Evolutionary conservation across 345 rosid genomes (phyloP), one percentile per base, ranked within the genome.

Genomic region (Eucalyptus pumila): DNA sequence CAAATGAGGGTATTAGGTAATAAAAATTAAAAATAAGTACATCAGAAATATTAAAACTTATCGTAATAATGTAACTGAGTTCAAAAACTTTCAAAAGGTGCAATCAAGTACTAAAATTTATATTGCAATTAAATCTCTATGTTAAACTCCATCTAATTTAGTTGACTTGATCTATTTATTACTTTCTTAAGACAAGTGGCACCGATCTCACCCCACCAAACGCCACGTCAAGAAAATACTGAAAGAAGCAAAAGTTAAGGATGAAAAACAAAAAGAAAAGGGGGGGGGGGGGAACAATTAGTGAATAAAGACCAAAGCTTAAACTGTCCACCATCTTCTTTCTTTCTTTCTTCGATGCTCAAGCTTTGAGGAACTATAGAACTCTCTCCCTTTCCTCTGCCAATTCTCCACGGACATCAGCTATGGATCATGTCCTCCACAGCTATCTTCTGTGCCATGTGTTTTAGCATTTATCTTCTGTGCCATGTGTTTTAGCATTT

Each of bases 81-180:
- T 56, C 0, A 56, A 56, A 24, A 10, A 0, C 0, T 24, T 56
- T 56, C 3, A 56, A 56, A 56, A 56, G 0, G 3, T 56, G 0
- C 13, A 56, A 24, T 56, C 6, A 0, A 56, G 0, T 10, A 24
- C 3, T 56, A 56, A 56, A 24, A 10, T 26, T 56, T 56, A 56
- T 56, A 56, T 0, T 56, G 6, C 30, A 56, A 56, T 24, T 56
- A 24, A 56, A 10, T 56, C 13, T 4, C 62, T 0, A 0, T 5
- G 3, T 56, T 56, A 0, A 56, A 56, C 13, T 56, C 30, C 13
- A 26, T 56, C 14, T 24, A 56, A 56, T 56, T 56, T 56, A 56
- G 27, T 3, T 24, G 3, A 56, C 30, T 24, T 24, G 62, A 56
- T 24, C 30, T 56, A 24, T 56, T 56, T 24, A 56, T 56, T 56